Conservation (phyloP, 1,284 basidiomycete species). For the Ganoderma multipileum region DNA sequence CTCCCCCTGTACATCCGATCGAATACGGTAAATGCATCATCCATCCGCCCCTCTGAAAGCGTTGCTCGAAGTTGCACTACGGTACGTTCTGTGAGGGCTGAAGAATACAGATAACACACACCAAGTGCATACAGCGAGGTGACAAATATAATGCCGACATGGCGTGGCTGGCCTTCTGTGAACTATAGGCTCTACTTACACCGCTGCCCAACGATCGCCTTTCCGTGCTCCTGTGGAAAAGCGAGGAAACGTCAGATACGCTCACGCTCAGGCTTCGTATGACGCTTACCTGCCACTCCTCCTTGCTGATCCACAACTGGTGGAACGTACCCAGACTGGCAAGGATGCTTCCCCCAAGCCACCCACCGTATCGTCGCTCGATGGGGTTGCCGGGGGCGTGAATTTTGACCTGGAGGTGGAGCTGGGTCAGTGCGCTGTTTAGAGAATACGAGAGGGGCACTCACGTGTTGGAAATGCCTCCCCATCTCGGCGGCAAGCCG, state of each 20-base stretch:
- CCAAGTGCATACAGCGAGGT: slow-evolving; percentile 12
- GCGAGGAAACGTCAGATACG: slow-evolving; percentile 11
- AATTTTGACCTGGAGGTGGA: slow-evolving; percentile 69
- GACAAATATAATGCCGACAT: neutral
- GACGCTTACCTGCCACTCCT: slow-evolving; percentile 84
- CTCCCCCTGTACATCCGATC: slow-evolving; percentile 34
- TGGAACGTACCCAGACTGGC: slow-evolving; percentile 96
- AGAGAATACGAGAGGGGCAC: slow-evolving; percentile 37
- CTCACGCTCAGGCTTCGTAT: neutral
- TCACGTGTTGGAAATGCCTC: slow-evolving; percentile 81
- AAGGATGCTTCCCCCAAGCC: slow-evolving; percentile 94
- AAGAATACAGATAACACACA: slow-evolving; percentile 14
- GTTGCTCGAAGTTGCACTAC: too few species aligned
- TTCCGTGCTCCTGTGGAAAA: slow-evolving; percentile 71
- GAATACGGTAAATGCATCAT: slow-evolving; percentile 19
- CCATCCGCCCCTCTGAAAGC: slow-evolving; percentile 8
- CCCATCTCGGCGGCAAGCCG: slow-evolving; percentile 84
- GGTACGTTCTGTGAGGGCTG: neutral
- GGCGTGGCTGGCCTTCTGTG: neutral
- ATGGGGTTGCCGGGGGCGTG: slow-evolving; percentile 89
- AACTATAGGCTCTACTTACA: slow-evolving; percentile 63
- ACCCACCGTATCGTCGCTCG: slow-evolving; percentile 89
- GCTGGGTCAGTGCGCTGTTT: slow-evolving; percentile 3
- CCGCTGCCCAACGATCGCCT: slow-evolving; percentile 76
- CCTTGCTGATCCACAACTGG: slow-evolving; percentile 92